A percentile compares a stretch with the other conserved stretches of the same genome.
phyloP scores from a whole-genome alignment of 2,329 filamentous ascomycete species.

The Pseudogymnoascus sp. region DNA sequence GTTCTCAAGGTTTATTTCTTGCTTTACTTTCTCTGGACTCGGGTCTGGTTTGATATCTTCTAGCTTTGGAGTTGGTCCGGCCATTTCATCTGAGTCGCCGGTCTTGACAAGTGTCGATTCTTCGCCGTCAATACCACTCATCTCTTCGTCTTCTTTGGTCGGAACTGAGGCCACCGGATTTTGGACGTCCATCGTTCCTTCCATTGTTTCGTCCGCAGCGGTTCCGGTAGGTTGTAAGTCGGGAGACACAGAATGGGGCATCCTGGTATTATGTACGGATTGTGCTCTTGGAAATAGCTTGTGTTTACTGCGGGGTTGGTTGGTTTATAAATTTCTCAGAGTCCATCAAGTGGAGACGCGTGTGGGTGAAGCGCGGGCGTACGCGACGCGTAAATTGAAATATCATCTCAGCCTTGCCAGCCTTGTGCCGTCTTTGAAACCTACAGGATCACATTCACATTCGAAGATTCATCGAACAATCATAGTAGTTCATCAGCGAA shows the following conservation, averaged over 20 bases:
- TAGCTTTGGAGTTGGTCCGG: not conserved
- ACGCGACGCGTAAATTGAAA: constrained; percentile 20
- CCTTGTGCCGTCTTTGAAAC: not conserved
- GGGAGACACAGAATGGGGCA: constrained; percentile 8
- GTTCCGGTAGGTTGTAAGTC: constrained; percentile 10
- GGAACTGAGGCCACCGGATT: not conserved
- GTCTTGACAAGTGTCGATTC: constrained; percentile 17
- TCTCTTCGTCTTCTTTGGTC: constrained; percentile 34
- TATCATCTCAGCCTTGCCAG: constrained; percentile 18
- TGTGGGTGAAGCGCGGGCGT: constrained; percentile 15
- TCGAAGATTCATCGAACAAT: not conserved
- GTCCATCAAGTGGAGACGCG: constrained; percentile 6
- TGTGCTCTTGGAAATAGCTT: not conserved
- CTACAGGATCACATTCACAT: not conserved
- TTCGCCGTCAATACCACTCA: constrained; percentile 30
- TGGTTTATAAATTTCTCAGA: not conserved
- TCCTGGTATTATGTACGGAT: not conserved
- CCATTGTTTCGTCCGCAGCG: not conserved
- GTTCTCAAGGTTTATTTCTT: constrained; percentile 47
- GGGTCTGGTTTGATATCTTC: not conserved
- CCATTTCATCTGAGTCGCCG: constrained; percentile 1
- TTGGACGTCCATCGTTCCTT: not conserved
- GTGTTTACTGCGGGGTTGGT: constrained; percentile 7
- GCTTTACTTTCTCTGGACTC: constrained; percentile 27
- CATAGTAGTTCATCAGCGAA: not conserved